Percentiles rank a stretch among this genome's conserved stretches.
Conservation (phyloP, 208 protist species). For the Herpetomonas samuelpessoai region DNA sequence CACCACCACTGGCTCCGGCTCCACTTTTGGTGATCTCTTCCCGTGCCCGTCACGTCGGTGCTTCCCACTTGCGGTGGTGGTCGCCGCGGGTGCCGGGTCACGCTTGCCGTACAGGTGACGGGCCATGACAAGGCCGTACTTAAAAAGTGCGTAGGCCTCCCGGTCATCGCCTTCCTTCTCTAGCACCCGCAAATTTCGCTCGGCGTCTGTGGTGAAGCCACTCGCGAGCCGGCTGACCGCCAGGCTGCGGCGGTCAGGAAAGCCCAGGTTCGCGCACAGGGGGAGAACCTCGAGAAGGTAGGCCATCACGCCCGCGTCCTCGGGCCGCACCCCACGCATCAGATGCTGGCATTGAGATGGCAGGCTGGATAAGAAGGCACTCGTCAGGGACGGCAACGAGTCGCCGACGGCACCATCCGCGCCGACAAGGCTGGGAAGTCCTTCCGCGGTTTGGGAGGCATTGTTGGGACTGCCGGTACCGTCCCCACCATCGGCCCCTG, state of each 20-base stretch:
- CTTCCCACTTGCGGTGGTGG: background rate
- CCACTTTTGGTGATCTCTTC: background rate
- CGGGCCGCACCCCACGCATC: background rate
- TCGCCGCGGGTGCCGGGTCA: background rate
- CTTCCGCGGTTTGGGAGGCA: background rate
- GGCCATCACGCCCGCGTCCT: background rate
- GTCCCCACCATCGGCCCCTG: background rate
- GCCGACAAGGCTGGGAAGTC: too few relatives aligned
- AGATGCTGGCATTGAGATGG: background rate
- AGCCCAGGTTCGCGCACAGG: background rate
- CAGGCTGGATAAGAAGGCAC: too few relatives aligned
- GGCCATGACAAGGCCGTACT: constrained; percentile 49
- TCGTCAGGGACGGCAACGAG: background rate
- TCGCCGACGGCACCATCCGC: background rate
- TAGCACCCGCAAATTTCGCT: constrained; percentile 41
- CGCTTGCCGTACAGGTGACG: constrained; percentile 25
- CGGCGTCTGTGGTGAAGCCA: constrained; percentile 39
- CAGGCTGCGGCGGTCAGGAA: background rate
- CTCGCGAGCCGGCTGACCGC: constrained; percentile 24
- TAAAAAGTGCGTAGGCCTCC: constrained; percentile 62
- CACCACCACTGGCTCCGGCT: constrained; percentile 2
- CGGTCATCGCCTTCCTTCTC: constrained; percentile 54
- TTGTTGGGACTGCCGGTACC: background rate
- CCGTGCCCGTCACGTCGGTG: background rate
- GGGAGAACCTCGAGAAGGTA: background rate